Evolutionary conservation across 2,329 filamentous ascomycete species (phyloP), one percentile per base, ranked within the genome.

Genomic region (Aspergillus spinulosporus): DNA sequence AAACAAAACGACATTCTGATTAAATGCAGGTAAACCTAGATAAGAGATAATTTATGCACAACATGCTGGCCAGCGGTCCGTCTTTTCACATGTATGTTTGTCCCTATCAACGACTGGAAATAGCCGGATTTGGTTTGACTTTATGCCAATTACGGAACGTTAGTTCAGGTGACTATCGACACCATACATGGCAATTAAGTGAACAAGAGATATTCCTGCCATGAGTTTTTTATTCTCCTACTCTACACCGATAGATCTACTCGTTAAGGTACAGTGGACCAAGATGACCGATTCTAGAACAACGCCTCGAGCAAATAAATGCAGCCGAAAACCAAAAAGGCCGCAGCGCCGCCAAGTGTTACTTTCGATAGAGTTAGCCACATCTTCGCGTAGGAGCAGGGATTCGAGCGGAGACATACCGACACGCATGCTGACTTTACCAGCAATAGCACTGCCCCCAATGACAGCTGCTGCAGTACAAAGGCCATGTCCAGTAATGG

Each of bases 381-480:
- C 14, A 7, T 39, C 21, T 31, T 5, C 28, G 21, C 21, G 12
- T 12, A 3, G 2, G 12, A 34, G 6, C 45, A n/a, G 12, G n/a
- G 12, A 5, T 2, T 43, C 29, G 28, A 5, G 12, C 29, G n/a
- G 26, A 57, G 46, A 88, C 91, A 82, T 84, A 96, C 93, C 91
- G 80, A 96, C 89, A 83, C 91, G 89, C 78, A 99, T 85, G 78
- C 93, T 97, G 63, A 99, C 94, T 71, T 84, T 88, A 32, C 94
- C 94, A 42, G 94, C 94, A 73, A 99, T 90, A 50, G 94, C 93
- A 66, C 91, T 84, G 8, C 94, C 94, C 43, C 94, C 94, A 59
- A 99, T 82, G 39, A 99, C 94, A 42, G 94, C 94, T 21, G 91
- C 87, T 46, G 89, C 88, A 5, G 94, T 97, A 78, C 94, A 99